Evolutionary conservation across 2,329 filamentous ascomycete species (phyloP), one percentile per base, ranked within the genome.

Genomic region (Aureobasidium vineae): DNA sequence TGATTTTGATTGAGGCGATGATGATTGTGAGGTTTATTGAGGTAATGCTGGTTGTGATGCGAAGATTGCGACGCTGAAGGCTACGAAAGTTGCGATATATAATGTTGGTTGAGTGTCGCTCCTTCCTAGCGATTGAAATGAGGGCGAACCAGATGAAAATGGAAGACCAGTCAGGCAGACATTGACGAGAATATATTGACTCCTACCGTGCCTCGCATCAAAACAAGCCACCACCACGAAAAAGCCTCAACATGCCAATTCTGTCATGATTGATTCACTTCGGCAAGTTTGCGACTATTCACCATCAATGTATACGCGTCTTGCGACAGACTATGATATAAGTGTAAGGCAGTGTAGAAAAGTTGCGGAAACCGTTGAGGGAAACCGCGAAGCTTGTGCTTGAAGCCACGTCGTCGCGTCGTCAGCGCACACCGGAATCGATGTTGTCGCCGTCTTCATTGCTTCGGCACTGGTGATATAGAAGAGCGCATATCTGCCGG

Each of bases 361-460:
- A 16, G 26, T 40, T 26, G 36, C 7, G 40, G 26, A 54, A 54
- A 57, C 36, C 28, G 50, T 53, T 53, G 50, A 36, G 33, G 28
- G 31, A 53, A 53, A 31, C 50, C 31, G 50, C 50, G 31, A 28
- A 36, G 19, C 10, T 53, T 53, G 19, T 53, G 15, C 31, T 13
- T n/a, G 19, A 21, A 21, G 50, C 50, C 50, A 31, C 50, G 50
- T 53, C 50, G 50, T 19, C 50, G n/a, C 31, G 50, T 53, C 50
- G 50, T 53, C 28, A 53, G 50, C 50, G 26, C 53, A 33, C 28
- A 40, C n/a, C n/a, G 21, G 53, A 66, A 57, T 53, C 50, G 50
- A 53, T 53, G 26, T 31, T 31, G 23, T n/a, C 11, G 65, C 56
- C 57, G 53, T 21, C 21, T 41, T 47, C 56, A n/a, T 19, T 66